phyloP scores from a whole-genome alignment of 257 asterid species.

The Osmanthus fragrans region DNA sequence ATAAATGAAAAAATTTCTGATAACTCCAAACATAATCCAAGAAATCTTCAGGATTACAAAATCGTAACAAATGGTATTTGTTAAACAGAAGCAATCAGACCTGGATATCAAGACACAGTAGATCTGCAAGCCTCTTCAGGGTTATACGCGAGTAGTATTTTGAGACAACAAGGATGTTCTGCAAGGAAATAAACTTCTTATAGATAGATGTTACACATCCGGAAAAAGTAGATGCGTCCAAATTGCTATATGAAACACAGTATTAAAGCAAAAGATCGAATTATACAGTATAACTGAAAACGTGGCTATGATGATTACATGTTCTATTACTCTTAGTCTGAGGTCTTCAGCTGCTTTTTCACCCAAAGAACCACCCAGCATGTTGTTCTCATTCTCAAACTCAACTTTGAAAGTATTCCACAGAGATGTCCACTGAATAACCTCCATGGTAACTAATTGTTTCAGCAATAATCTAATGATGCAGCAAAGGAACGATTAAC shows the following conservation, averaged over 20 bases:
- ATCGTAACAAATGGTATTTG: not conserved
- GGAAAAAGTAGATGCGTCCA: not conserved
- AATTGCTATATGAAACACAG: not conserved
- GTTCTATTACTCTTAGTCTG: constrained; percentile 85
- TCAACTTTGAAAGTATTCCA: constrained; percentile 89
- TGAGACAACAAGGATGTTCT: constrained; percentile 94
- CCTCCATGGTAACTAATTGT: constrained; percentile 94
- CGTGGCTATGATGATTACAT: constrained; percentile 44
- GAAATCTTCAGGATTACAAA: not conserved
- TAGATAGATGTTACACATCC: not conserved
- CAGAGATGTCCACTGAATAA: constrained; percentile 78
- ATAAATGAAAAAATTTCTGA: not conserved
- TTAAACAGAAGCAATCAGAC: constrained; percentile 35
- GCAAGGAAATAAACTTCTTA: constrained; percentile 36
- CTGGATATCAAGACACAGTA: constrained; percentile 77
- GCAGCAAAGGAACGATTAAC: constrained; percentile 19
- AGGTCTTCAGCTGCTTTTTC: constrained; percentile 94
- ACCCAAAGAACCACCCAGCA: constrained; percentile 84
- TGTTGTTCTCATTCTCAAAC: constrained; percentile 83
- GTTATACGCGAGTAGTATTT: constrained; percentile 87
- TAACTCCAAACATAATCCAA: not conserved
- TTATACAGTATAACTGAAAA: not conserved
- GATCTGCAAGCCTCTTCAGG: constrained; percentile 89
- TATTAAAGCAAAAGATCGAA: constrained; percentile 1
- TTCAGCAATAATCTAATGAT: constrained; percentile 65